Conservation (phyloP, 305 asterid species). For the Plantago rigida region DNA sequence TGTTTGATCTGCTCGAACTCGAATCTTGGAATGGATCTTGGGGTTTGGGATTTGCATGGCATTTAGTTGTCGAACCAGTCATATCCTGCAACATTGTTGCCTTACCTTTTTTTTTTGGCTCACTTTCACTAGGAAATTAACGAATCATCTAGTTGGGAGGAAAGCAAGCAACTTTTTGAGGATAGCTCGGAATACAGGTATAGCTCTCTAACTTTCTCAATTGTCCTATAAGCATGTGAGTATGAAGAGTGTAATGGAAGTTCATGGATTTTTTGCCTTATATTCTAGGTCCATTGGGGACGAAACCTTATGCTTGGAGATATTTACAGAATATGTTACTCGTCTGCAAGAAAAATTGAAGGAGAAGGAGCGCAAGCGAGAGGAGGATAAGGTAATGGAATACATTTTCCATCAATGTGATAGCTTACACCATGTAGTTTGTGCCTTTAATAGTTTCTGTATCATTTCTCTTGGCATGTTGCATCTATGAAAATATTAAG, state of each 20-base stretch:
- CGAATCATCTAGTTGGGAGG: slow-evolving; percentile 75
- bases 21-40: neutral
- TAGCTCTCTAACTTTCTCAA: slow-evolving; percentile 15
- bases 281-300: slow-evolving; percentile 71
- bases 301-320: slow-evolving; percentile 57
- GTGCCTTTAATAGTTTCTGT: no score
- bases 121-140: slow-evolving; percentile 51
- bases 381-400: slow-evolving; percentile 70
- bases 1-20: slow-evolving; percentile 24
- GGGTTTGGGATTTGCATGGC: slow-evolving; percentile 6
- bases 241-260: slow-evolving; percentile 15
- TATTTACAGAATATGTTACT: slow-evolving; percentile 64
- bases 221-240: slow-evolving; percentile 7
- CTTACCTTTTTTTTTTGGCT: slow-evolving; percentile 4
- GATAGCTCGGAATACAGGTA: slow-evolving; percentile 85
- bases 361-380: slow-evolving; percentile 88
- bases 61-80: slow-evolving; percentile 3
- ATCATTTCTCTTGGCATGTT: no score
- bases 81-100: slow-evolving; percentile 2
- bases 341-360: slow-evolving; percentile 73
- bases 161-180: slow-evolving; percentile 61
- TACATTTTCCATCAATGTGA: slow-evolving; percentile 4
- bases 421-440: neutral
- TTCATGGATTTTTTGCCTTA: slow-evolving; percentile 14
- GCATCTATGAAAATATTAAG: no score